These are phyloP conservation scores for Saccharomycopsis fibuligera DNA, from an alignment of 805 yeast genomes.

Conservation along the genomic window DNA sequence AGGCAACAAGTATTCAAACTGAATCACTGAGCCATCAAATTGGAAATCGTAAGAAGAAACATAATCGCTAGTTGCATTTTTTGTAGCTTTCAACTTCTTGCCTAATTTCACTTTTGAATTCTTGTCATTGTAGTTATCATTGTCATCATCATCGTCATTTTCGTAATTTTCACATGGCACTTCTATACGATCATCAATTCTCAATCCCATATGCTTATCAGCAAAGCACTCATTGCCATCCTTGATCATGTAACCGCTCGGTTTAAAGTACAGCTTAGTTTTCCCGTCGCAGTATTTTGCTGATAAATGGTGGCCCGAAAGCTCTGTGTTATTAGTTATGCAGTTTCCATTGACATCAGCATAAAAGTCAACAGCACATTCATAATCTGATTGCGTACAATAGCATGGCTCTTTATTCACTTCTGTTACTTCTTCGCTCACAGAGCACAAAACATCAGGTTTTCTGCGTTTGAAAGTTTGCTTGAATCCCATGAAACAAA, in stretches of 20 bases:
- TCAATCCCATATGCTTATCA: conserved; percentile 2
- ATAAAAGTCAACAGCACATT: conserved; percentile 54
- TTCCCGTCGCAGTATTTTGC: conserved; percentile 15
- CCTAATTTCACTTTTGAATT: conserved; percentile 10
- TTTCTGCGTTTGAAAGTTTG: conserved; percentile 61
- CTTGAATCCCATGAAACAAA: conserved; percentile 62
- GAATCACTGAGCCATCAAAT: not conserved
- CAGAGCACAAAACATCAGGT: conserved; percentile 49
- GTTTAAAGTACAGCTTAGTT: conserved; percentile 12
- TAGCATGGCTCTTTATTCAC: conserved; percentile 45
- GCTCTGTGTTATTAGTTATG: conserved; percentile 28
- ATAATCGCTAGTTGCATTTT: not conserved
- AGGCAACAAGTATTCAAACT: not conserved
- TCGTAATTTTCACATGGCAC: conserved; percentile 10
- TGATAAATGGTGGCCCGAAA: conserved; percentile 8
- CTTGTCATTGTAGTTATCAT: conserved; percentile 6
- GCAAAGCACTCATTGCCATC: conserved; percentile 39
- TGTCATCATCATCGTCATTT: conserved; percentile 13
- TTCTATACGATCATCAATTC: conserved; percentile 10
- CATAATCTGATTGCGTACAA: conserved; percentile 63
- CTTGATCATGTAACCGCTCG: conserved; percentile 31
- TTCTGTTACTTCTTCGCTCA: too few relatives aligned
- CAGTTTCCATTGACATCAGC: conserved; percentile 38
- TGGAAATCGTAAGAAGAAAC: not conserved
- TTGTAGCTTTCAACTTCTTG: not conserved